Evolutionary conservation across 1,284 basidiomycete species (phyloP), one percentile per base, ranked within the genome.

Genomic region (Cutaneotrichosporon sp.): DNA sequence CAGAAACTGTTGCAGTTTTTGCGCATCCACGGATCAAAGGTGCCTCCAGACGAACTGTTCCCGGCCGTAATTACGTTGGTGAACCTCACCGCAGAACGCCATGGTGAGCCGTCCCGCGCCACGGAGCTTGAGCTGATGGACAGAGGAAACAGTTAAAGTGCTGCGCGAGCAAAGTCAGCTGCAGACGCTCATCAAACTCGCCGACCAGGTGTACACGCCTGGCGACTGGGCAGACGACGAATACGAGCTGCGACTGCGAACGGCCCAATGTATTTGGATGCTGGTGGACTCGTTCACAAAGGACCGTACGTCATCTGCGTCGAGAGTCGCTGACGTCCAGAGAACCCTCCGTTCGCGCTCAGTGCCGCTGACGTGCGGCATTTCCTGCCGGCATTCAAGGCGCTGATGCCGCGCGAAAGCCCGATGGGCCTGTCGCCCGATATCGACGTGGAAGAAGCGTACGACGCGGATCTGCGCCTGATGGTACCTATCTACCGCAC

Each of bases 51-150:
- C 10, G 26, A 30, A n/a, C 30, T 49, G 20, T 49, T 56, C 18
- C 55, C 68, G 2, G 38, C 70, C 14, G 48, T 62, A 0, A 68
- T 61, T 0, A 66, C 67, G 43, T 42, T 72, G 18, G 54, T 69
- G 30, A 74, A 74, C 49, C 46, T 72, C 34, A 52, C 58, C 0
- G 45, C 64, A 1, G 61, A 63, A 10, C 47, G 54, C 1, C 58
- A 68, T 46, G 55, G 70, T 74, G 54, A n/a, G n/a, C n/a, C 53
- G 72, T 61, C 10, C 26, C 7, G 26, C 7, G 7, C 26, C n/a
- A n/a, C n/a, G n/a, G n/a, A n/a, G n/a, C n/a, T n/a, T n/a, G n/a
- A n/a, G n/a, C n/a, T n/a, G n/a, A n/a, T n/a, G n/a, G n/a, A n/a
- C n/a, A n/a, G n/a, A n/a, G n/a, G n/a, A n/a, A n/a, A n/a, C n/a